Percentiles rank a stretch among this genome's conserved stretches.
These are phyloP conservation scores for Astrocystis sublimbata DNA, from an alignment of 495 filamentous ascomycete genomes.

Conservation along the genomic window DNA sequence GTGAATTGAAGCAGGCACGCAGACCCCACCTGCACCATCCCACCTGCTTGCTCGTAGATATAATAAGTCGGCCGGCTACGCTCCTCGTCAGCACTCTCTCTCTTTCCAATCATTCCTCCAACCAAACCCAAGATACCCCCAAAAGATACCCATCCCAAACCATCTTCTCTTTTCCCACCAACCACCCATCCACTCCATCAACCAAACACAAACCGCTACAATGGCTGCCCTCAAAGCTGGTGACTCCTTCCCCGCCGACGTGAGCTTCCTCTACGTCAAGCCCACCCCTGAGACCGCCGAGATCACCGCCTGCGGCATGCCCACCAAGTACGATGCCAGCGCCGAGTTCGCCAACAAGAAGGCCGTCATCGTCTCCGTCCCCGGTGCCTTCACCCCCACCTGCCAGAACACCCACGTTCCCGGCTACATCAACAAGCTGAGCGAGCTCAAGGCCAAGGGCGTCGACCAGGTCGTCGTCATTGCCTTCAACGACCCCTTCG, in stretches of 20 bases:
- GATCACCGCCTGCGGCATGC: constrained; percentile 75
- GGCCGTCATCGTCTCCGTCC: constrained; percentile 86
- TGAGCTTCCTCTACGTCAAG: constrained; percentile 78
- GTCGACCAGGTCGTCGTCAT: constrained; percentile 85
- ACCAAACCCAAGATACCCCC: constrained; percentile 1
- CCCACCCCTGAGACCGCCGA: constrained; percentile 63
- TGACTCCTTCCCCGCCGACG: constrained; percentile 78
- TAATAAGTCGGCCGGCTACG: constrained; percentile 1
- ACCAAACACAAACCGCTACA: constrained; percentile 27
- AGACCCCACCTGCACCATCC: neutral
- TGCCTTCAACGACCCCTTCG: constrained; percentile 86
- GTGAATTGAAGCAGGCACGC: neutral
- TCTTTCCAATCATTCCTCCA: neutral
- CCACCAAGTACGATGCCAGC: constrained; percentile 78
- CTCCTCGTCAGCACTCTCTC: neutral
- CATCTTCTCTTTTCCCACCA: neutral
- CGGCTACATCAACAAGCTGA: constrained; percentile 75
- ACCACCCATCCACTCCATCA: neutral
- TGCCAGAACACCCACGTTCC: constrained; percentile 87
- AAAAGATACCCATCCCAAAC: neutral
- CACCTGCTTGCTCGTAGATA: neutral
- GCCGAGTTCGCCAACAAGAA: constrained; percentile 86
- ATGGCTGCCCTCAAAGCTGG: constrained; percentile 78
- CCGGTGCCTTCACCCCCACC: constrained; percentile 93
- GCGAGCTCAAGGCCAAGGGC: constrained; percentile 75